Evolutionary conservation across 2,329 filamentous ascomycete genomes (phyloP).

Genomic region (Phyllosticta citriasiana): DNA sequence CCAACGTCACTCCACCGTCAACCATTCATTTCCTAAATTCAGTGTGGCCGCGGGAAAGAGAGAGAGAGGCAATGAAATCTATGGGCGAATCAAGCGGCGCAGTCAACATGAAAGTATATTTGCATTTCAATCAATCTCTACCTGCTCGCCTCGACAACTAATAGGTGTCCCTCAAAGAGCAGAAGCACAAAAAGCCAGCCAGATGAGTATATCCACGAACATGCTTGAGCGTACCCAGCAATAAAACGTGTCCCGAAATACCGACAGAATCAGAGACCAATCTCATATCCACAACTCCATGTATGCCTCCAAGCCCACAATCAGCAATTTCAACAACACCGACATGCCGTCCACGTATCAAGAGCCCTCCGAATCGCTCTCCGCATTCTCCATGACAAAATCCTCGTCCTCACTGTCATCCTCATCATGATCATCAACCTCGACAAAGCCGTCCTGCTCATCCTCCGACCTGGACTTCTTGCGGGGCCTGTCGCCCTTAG

Average conservation of each 20-base stretch:
- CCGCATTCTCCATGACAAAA: neutral
- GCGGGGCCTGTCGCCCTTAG: neutral
- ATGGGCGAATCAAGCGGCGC: no score
- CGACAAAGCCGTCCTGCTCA: neutral
- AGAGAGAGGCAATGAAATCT: no score
- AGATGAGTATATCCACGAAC: neutral
- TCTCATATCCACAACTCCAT: neutral
- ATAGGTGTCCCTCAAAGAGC: neutral
- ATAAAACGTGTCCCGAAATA: no score
- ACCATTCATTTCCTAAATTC: neutral
- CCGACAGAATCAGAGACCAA: neutral
- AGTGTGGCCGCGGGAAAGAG: no score
- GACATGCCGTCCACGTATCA: neutral
- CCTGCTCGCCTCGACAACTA: neutral
- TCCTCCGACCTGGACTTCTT: neutral
- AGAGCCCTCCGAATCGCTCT: neutral
- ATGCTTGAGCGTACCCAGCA: neutral
- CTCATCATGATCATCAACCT: constrained; percentile 9
- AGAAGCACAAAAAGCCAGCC: neutral
- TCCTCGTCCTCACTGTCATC: constrained; percentile 3
- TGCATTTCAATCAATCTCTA: neutral
- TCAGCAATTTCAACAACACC: neutral
- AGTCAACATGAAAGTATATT: no score
- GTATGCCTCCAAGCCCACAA: neutral
- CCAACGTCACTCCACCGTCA: neutral